phyloP scores from a whole-genome alignment of 352 stramenopile species.

The Phytopythium chamaehyphon region DNA sequence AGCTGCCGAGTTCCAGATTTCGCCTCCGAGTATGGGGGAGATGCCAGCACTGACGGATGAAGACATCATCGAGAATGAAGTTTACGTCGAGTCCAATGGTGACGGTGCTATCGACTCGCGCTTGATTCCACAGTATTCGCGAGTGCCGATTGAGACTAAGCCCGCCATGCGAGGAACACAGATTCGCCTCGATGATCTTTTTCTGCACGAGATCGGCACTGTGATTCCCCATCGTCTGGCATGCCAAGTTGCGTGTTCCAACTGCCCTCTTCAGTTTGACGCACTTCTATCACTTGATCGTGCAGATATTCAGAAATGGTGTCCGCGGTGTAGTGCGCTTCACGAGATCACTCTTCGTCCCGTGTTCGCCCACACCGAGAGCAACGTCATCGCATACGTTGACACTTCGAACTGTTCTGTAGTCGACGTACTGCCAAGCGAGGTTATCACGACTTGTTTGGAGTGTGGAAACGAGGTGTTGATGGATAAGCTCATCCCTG shows the following conservation, averaged over 20 bases:
- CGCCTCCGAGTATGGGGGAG: not conserved
- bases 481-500: constrained; percentile 39
- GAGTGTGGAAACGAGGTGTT: constrained; percentile 65
- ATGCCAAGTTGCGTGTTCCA: constrained; percentile 62
- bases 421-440: constrained; percentile 62
- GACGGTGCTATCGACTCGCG: constrained; percentile 20
- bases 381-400: constrained; percentile 59
- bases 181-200: constrained; percentile 62
- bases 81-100: constrained; percentile 13
- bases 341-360: constrained; percentile 63
- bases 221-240: constrained; percentile 57
- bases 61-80: constrained; percentile 12
- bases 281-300: constrained; percentile 41
- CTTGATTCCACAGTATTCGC: constrained; percentile 45
- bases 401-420: constrained; percentile 71
- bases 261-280: constrained; percentile 77
- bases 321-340: constrained; percentile 68
- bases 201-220: constrained; percentile 78
- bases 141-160: constrained; percentile 51
- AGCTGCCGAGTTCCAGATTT: not conserved
- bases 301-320: constrained; percentile 64
- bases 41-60: constrained; percentile 9
- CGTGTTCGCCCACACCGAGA: constrained; percentile 66
- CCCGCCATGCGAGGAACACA: constrained; percentile 44
- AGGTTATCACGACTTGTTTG: constrained; percentile 69